Conservation (phyloP, 1,284 basidiomycete species). For the Ganoderma lingzhi region DNA sequence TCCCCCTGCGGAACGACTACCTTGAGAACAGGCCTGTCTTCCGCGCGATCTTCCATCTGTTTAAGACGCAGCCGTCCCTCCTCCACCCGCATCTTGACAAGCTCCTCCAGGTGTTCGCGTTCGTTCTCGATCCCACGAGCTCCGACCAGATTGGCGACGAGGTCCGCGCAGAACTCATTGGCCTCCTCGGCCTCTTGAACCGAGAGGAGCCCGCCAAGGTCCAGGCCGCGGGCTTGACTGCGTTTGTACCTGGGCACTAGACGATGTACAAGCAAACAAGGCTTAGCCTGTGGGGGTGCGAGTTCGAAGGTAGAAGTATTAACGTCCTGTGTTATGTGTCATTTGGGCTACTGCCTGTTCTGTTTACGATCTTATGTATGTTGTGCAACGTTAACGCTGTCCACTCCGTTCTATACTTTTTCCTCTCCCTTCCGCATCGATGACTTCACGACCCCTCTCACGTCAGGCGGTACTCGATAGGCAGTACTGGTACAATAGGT, state of each 20-base stretch:
- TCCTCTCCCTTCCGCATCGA: conserved; percentile 4
- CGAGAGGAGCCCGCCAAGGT: conserved; percentile 78
- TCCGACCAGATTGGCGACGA: conserved; percentile 84
- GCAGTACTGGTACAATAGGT: conserved; percentile 25
- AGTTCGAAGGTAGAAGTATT: conserved; percentile 8
- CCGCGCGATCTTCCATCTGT: conserved; percentile 89
- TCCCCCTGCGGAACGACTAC: conserved; percentile 90
- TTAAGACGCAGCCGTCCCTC: conserved; percentile 76
- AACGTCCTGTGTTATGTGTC: conserved; percentile 15
- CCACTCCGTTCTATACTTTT: conserved; percentile 10
- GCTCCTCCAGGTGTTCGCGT: conserved; percentile 84
- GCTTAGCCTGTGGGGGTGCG: background rate
- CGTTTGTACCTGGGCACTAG: conserved; percentile 50
- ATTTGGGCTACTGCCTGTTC: conserved; percentile 19
- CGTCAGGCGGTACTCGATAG: conserved; percentile 13
- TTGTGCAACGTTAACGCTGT: conserved; percentile 29
- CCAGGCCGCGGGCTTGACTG: conserved; percentile 73
- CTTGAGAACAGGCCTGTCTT: conserved; percentile 93
- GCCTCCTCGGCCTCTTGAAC: conserved; percentile 81
- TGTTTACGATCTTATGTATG: conserved; percentile 23
- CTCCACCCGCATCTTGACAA: conserved; percentile 85
- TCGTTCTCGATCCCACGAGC: conserved; percentile 81
- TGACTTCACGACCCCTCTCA: conserved; percentile 10
- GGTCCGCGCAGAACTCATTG: conserved; percentile 77
- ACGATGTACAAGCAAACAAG: background rate